Evolutionary conservation across 2,329 filamentous ascomycete genomes (phyloP), one percentile per base, ranked within the genome.

Genomic region (Cytospora piceae): DNA sequence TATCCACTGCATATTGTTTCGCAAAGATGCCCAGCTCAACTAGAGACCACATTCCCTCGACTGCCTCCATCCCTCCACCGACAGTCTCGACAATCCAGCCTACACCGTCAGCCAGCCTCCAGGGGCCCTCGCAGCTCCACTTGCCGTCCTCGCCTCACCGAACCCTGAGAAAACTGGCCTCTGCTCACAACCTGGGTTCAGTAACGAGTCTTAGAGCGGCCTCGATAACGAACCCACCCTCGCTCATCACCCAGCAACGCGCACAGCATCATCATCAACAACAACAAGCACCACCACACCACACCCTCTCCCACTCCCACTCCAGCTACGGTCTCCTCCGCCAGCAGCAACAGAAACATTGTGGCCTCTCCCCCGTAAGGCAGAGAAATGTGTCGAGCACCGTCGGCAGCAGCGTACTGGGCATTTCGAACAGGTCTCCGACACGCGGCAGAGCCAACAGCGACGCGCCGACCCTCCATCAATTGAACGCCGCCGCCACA

Each of bases 101-200:
- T 58, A 64, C 54, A 61, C 62, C 60, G 55, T 54, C 49, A 29
- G 27, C 27, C 65, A 32, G n/a, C 60, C 31, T 46, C 49, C 54
- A 65, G 65, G 42, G 55, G 53, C 58, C 53, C 14, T 46, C 81
- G 49, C 79, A 85, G 69, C 78, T 85, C 62, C 81, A 85, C 72
- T 76, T 83, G 57, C 83, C 87, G 68, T 82, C 86, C 29, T 88
- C 87, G 32, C 87, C 88, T 31, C 86, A 88, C 74, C 86, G 90
- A 72, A 84, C 86, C 56, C 82, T 93, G 67, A 86, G 91, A 71
- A 89, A 90, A 74, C 86, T 92, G 34, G 90, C 93, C 77, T 93
- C 91, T 37, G 90, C 91, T 59, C 90, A 93, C 79, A 82, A 85
- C 77, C 78, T 92, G 62, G 86, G 87, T 74, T 53, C 66, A n/a